A percentile compares a stretch with the other conserved stretches of the same genome.
These are phyloP conservation scores for Astrocystis sublimbata DNA, from an alignment of 495 filamentous ascomycete species.

Conservation along the genomic window DNA sequence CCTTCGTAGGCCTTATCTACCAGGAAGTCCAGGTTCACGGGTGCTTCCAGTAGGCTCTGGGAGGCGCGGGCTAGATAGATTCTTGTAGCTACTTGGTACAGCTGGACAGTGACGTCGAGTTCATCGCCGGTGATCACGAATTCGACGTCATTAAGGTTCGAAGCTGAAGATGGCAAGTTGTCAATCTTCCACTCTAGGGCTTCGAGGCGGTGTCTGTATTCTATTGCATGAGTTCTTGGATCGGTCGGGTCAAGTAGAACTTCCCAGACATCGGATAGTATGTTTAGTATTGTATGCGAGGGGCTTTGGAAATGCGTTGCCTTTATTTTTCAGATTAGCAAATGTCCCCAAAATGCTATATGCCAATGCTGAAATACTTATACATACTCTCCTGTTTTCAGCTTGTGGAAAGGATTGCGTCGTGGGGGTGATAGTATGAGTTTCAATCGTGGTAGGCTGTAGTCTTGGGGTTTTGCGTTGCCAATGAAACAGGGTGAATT, in stretches of 20 bases:
- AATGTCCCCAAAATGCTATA: background rate
- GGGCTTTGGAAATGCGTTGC: slow-evolving; percentile 4
- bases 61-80: slow-evolving; percentile 30
- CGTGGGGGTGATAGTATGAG: background rate
- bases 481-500: slow-evolving; percentile 29
- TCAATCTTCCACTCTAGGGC: slow-evolving; percentile 24
- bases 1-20: slow-evolving; percentile 12
- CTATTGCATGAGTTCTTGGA: slow-evolving; percentile 16
- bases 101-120: slow-evolving; percentile 10
- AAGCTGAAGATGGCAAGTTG: background rate
- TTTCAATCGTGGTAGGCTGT: background rate
- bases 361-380: too few relatives aligned
- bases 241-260: slow-evolving; percentile 20
- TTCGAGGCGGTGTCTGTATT: slow-evolving; percentile 23
- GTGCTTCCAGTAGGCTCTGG: slow-evolving; percentile 14
- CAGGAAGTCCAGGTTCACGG: slow-evolving; percentile 15
- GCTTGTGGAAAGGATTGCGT: background rate
- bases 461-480: slow-evolving; percentile 15
- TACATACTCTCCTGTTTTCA: background rate
- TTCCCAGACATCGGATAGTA: slow-evolving; percentile 27
- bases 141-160: background rate
- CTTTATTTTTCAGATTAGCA: background rate
- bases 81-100: slow-evolving; percentile 22
- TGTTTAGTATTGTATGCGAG: slow-evolving; percentile 19
- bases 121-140: slow-evolving; percentile 12